Percentiles rank a stretch among this genome's conserved stretches.
Conservation (phyloP, 805 yeast species). For the Lachancea meyersii region DNA sequence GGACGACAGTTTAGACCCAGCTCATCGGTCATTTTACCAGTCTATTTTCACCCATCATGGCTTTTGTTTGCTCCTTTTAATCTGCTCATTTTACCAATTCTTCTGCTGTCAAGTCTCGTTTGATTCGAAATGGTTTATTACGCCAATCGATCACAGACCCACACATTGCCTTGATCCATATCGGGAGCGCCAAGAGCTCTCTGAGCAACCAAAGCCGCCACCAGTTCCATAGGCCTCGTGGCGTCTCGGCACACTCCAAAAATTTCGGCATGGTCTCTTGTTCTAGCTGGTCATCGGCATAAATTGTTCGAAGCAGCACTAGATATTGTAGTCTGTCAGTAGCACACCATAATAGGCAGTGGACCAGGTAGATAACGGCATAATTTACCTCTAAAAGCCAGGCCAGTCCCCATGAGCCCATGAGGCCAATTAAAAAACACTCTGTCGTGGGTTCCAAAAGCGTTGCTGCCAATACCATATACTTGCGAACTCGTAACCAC, state of each 20-base stretch:
- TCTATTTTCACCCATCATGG: no score
- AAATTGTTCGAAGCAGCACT: constrained; percentile 34
- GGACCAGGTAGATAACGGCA: constrained; percentile 40
- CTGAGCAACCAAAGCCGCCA: constrained; percentile 56
- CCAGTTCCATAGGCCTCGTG: constrained; percentile 19
- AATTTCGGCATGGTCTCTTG: constrained; percentile 25
- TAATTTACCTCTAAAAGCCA: constrained; percentile 36
- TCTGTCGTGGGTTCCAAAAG: constrained; percentile 84
- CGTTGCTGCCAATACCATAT: constrained; percentile 83
- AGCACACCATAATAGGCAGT: constrained; percentile 55
- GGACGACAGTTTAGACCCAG: no score
- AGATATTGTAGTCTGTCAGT: constrained; percentile 58
- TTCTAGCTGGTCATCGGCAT: constrained; percentile 17
- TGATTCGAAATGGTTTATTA: constrained; percentile 66
- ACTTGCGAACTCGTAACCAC: constrained; percentile 81
- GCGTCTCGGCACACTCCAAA: constrained; percentile 21
- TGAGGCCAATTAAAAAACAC: constrained; percentile 55
- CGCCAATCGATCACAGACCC: constrained; percentile 79
- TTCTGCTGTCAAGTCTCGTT: constrained; percentile 71
- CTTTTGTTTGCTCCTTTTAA: not conserved
- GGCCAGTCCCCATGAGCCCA: constrained; percentile 57
- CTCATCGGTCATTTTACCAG: no score
- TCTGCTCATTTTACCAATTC: constrained; percentile 21
- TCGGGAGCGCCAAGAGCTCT: constrained; percentile 71
- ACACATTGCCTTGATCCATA: constrained; percentile 74